Evolutionary conservation across 225 moss, liverwort and hornwort genomes (phyloP), one percentile per base, ranked within the genome.

Genomic region (Rhytidiadelphus loreus): DNA sequence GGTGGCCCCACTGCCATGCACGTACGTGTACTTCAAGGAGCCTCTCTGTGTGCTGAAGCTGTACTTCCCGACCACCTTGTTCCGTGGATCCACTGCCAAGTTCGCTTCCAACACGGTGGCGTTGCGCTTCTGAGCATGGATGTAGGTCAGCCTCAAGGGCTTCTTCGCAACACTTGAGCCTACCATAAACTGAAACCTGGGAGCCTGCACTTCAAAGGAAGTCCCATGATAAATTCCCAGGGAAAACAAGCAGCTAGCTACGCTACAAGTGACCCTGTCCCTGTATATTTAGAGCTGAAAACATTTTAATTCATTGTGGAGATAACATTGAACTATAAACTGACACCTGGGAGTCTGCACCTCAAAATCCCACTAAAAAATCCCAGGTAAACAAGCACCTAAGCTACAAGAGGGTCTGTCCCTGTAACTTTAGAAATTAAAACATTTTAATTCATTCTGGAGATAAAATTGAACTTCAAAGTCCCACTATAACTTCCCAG

Each of bases 131-230:
- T 99, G 99, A 52, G 96, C 93, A 88, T 99, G 99, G 85, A 99
- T 97, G 58, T 99, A 99, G 30, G 96, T 97, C 86, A 99, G 80
- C 80, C 71, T 95, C 94, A 99, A 78, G 20, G 96, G 94, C 89
- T 96, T 97, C 73, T 94, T 94, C 53, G 92, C 85, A 50, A 96
- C 88, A 41, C 86, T 94, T 69, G 95, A 94, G 78, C 94, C 94
- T 37, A 90, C 95, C 95, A 97, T 97, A 62, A 99, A 99, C 89
- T 99, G 97, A 92, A 99, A 99, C 93, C 97, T 96, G 84, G 99
- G 96, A 88, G 99, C 96, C 99, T 99, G 97, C 93, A 96, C 66
- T 87, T 80, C 62, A 69, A 82, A 56, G 22, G 11, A 59, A 81
- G 61, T 61, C 24, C 53, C 84, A 81, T 74, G 64, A 52, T 88